Evolutionary conservation across 1,284 basidiomycete species (phyloP).

Genomic region (Abortiporus biennis): DNA sequence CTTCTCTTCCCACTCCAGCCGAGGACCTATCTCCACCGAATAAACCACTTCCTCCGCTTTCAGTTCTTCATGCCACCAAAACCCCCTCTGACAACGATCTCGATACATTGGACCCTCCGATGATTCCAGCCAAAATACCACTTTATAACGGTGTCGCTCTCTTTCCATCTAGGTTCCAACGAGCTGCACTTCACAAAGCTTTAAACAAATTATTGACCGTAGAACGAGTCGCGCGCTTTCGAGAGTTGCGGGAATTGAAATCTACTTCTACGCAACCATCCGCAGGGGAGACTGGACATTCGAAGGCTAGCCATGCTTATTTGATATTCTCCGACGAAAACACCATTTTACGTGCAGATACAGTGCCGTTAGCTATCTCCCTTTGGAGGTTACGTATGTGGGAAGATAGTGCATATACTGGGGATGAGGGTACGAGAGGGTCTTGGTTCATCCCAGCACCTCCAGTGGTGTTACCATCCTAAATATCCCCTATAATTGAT

Average conservation of each 20-base stretch:
- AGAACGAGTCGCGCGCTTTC: slow-evolving; percentile 34
- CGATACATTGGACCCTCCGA: slow-evolving; percentile 8
- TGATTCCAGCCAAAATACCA: slow-evolving; percentile 43
- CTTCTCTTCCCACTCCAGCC: slow-evolving; percentile 30
- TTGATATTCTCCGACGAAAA: slow-evolving; percentile 48
- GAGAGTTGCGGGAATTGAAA: slow-evolving; percentile 11
- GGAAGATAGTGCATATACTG: slow-evolving; percentile 41
- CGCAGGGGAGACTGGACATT: slow-evolving; percentile 20
- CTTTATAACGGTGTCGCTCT: slow-evolving; percentile 59
- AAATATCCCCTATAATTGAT: neutral
- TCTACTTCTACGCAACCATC: slow-evolving; percentile 1
- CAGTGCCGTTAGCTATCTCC: slow-evolving; percentile 56
- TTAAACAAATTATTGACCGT: slow-evolving; percentile 40
- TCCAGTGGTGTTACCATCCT: neutral
- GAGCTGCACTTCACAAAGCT: slow-evolving; percentile 45
- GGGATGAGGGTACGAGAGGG: slow-evolving; percentile 5
- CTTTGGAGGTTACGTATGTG: slow-evolving; percentile 74
- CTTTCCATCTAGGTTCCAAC: slow-evolving; percentile 54
- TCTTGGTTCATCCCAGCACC: neutral
- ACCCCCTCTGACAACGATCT: slow-evolving; percentile 10
- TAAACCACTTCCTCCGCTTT: slow-evolving; percentile 26
- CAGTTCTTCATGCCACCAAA: slow-evolving; percentile 30
- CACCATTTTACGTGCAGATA: slow-evolving; percentile 47
- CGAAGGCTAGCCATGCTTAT: slow-evolving; percentile 63
- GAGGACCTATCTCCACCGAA: slow-evolving; percentile 7